Percentiles rank a stretch among this genome's conserved stretches.
phyloP scores from a whole-genome alignment of 2,329 filamentous ascomycete species.

The Cladophialophora immunda region DNA sequence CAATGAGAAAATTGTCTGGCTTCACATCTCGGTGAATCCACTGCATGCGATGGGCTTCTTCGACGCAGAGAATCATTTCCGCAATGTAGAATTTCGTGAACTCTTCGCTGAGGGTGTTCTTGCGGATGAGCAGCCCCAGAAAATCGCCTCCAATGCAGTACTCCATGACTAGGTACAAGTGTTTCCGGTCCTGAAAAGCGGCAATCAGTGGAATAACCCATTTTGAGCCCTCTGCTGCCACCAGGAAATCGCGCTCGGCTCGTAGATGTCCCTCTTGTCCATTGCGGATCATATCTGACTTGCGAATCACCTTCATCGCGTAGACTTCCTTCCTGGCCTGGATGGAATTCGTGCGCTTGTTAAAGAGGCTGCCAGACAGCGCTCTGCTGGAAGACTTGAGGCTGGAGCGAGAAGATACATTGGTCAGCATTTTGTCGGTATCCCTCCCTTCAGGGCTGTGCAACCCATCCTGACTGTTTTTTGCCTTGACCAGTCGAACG shows the following conservation, averaged over 20 bases:
- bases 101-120: constrained; percentile 80
- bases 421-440: constrained; percentile 16
- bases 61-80: constrained; percentile 94
- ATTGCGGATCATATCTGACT: constrained; percentile 89
- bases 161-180: constrained; percentile 95
- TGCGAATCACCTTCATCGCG: constrained; percentile 97
- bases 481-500: constrained; percentile 83
- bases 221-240: constrained; percentile 83
- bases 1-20: constrained; percentile 95
- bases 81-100: constrained; percentile 87
- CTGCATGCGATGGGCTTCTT: constrained; percentile 84
- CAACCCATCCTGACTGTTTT: constrained; percentile 42
- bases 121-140: constrained; percentile 82
- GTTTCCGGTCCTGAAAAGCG: constrained; percentile 85
- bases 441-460: constrained; percentile 10
- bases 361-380: constrained; percentile 8
- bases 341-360: constrained; percentile 7
- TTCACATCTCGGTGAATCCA: constrained; percentile 98
- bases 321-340: constrained; percentile 69
- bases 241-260: constrained; percentile 90
- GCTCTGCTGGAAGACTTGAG: constrained; percentile 10
- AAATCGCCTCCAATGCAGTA: constrained; percentile 99
- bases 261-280: constrained; percentile 91
- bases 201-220: constrained; percentile 90
- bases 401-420: constrained; percentile 16